These are phyloP conservation scores for Salicornia ramosissima DNA, from an alignment of 148 eudicot genomes.

Conservation along the genomic window DNA sequence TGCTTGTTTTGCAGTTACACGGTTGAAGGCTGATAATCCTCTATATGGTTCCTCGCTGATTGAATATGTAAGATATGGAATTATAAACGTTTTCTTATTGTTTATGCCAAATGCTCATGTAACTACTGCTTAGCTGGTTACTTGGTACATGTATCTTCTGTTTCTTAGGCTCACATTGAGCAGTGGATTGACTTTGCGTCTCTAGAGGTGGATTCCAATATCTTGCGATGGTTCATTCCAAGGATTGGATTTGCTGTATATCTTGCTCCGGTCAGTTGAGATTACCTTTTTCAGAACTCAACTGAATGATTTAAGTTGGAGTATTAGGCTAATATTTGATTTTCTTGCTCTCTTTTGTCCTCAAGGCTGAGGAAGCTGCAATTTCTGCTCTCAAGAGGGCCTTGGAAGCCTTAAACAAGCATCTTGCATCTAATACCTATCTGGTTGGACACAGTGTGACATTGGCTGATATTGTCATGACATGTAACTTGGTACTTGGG, in stretches of 20 bases:
- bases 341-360: neutral
- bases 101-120: neutral
- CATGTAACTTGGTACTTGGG: constrained; percentile 49
- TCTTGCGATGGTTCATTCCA: constrained; percentile 39
- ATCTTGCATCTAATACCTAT: constrained; percentile 62
- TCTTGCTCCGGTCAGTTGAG: constrained; percentile 44
- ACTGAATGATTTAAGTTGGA: neutral
- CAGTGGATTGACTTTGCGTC: constrained; percentile 71
- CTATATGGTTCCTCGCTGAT: constrained; percentile 47
- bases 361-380: constrained; percentile 64
- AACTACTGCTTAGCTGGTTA: neutral
- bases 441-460: constrained; percentile 67
- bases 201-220: constrained; percentile 46
- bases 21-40: constrained; percentile 42
- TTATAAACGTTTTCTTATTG: neutral
- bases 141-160: neutral
- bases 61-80: constrained; percentile 41
- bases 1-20: constrained; percentile 36
- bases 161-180: constrained; percentile 45
- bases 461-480: constrained; percentile 64
- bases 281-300: neutral
- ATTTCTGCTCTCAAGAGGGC: constrained; percentile 60
- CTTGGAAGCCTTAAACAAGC: constrained; percentile 54
- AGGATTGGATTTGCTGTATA: constrained; percentile 36
- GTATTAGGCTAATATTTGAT: neutral